Evolutionary conservation across 2,329 filamentous ascomycete genomes (phyloP).

Genomic region (Calonectria pseudoreteaudii): DNA sequence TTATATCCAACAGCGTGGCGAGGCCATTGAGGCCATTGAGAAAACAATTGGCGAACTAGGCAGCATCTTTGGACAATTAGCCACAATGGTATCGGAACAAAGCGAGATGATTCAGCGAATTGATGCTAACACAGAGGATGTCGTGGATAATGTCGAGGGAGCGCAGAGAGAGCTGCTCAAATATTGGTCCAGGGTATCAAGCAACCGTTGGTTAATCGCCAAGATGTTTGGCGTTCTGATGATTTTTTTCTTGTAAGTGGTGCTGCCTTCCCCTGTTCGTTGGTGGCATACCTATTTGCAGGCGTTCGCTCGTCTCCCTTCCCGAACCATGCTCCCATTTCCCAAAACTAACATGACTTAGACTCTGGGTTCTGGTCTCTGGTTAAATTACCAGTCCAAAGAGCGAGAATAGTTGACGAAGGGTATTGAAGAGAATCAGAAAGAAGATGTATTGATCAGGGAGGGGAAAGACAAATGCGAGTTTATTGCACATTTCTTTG

Average conservation of each 20-base stretch:
- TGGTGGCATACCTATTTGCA: background rate
- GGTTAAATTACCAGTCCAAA: constrained; percentile 40
- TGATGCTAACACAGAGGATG: constrained; percentile 96
- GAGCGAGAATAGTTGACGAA: constrained; percentile 22
- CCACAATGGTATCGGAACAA: constrained; percentile 97
- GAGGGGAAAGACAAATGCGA: constrained; percentile 19
- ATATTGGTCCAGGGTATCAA: constrained; percentile 94
- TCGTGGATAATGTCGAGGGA: constrained; percentile 98
- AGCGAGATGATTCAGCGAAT: constrained; percentile 98
- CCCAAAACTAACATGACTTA: constrained; percentile 31
- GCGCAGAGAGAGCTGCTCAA: constrained; percentile 95
- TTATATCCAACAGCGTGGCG: constrained; percentile 93
- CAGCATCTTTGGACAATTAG: constrained; percentile 90
- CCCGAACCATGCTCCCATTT: background rate
- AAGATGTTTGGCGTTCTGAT: constrained; percentile 86
- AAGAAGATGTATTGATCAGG: constrained; percentile 8
- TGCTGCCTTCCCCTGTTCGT: background rate
- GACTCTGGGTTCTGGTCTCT: constrained; percentile 55
- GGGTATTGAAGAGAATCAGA: constrained; percentile 1
- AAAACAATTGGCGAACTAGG: constrained; percentile 94
- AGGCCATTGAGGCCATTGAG: constrained; percentile 97
- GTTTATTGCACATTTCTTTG: constrained; percentile 38
- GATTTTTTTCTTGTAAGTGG: constrained; percentile 83
- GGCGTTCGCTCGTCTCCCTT: background rate
- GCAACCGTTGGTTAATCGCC: constrained; percentile 94